Evolutionary conservation across 768 basidiomycete species (phyloP), one percentile per base, ranked within the genome.

Genomic region (Mrakia hoshinonis): DNA sequence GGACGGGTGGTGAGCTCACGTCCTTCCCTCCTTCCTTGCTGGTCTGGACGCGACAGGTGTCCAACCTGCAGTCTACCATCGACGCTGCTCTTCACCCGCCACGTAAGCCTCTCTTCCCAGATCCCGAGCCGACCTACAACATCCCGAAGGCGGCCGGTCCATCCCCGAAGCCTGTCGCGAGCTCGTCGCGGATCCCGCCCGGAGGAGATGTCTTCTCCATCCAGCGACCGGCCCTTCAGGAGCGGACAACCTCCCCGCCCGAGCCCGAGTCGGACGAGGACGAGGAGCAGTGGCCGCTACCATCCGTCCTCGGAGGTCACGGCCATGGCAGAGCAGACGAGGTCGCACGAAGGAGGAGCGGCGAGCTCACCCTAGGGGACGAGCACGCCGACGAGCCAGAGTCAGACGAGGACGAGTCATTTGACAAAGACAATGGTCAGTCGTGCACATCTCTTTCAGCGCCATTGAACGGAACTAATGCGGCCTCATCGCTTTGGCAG

Each of bases 41-140:
- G 10, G 9, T 26, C 24, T 10, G 15, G n/a, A 12, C 15, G 4
- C 15, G 2, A 11, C 48, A 68, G 67, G 67, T 68, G 9, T 13
- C 2, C 39, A 55, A 55, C 15, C 39, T 68, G 26, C 39, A 68
- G 39, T 4, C 5, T 18, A 68, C 54, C 39, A 68, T 68, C 55
- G n/a, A 26, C 24, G n/a, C 22, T 4, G 67, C 67, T 4, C 67
- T 68, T 18, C 67, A 68, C 7, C 67, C 67, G 3, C 67, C 67
- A 0, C 2, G 67, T 0, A 54, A 68, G 31, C 38, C 39, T 2
- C 55, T 68, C 4, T 68, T 68, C 29, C 67, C 55, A 0, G 26
- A 60, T 24, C 55, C 67, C 3, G 67, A 68, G 20, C 39, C 55
- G 4, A n/a, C 46, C 2, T 24, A 39, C 18, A 36, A 10, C 6